A percentile compares a stretch with the other conserved stretches of the same genome.
phyloP scores from a whole-genome alignment of 768 basidiomycete species.

The Pseudohyphozyma bogoriensis region DNA sequence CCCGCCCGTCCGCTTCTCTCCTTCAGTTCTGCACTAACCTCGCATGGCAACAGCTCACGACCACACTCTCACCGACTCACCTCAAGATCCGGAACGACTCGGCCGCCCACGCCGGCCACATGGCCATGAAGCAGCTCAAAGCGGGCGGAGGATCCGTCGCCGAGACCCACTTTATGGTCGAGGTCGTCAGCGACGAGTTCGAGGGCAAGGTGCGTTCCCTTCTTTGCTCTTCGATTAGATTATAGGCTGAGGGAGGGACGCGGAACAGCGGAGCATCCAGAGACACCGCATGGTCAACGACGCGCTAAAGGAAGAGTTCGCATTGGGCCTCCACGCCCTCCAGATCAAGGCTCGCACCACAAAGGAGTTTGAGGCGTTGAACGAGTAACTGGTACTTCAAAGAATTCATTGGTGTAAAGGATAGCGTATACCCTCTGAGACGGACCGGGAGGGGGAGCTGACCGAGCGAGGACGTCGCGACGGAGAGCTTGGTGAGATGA shows the following conservation, averaged over 20 bases:
- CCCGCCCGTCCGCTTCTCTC: too few relatives aligned
- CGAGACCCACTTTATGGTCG: slow-evolving; percentile 40
- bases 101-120: slow-evolving; percentile 36
- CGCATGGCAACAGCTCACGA: slow-evolving; percentile 40
- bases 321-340: slow-evolving; percentile 42
- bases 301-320: slow-evolving; percentile 41
- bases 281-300: slow-evolving; percentile 43
- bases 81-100: slow-evolving; percentile 40
- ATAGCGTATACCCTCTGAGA: too few relatives aligned
- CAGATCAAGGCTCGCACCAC: slow-evolving; percentile 40
- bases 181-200: slow-evolving; percentile 30
- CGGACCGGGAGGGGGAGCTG: too few relatives aligned
- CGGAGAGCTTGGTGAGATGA: too few relatives aligned
- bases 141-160: slow-evolving; percentile 39
- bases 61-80: slow-evolving; percentile 35
- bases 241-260: too few relatives aligned
- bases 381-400: too few relatives aligned
- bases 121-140: slow-evolving; percentile 42
- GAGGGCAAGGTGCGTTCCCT: slow-evolving; percentile 28
- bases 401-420: too few relatives aligned
- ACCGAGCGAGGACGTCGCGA: too few relatives aligned
- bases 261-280: slow-evolving; percentile 35
- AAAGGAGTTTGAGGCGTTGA: slow-evolving; percentile 36
- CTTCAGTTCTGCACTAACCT: too few relatives aligned
- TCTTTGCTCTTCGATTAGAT: not conserved